Base-by-base conservation (phyloP, 2,329 filamentous ascomycete genomes). In the Neurospora sp. region DNA sequence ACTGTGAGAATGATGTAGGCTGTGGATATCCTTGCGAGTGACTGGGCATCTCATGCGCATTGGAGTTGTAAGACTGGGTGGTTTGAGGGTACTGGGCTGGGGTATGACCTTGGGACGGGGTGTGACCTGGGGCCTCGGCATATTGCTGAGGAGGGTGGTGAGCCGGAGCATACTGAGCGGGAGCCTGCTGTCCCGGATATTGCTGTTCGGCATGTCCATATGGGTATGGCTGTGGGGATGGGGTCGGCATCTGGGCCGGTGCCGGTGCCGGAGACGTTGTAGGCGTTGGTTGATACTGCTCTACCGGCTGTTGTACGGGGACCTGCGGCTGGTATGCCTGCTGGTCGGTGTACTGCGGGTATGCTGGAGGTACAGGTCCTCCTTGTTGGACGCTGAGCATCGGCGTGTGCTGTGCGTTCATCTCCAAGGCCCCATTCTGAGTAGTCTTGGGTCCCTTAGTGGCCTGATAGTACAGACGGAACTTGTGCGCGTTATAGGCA, bases 351-450 rank as follows among this genome's bases (percentile, higher is more conserved):
- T 76, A 74, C 66, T 75, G 74, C 5, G 71, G 68, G 52, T 74
- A 69, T 39, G 23, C 39, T 39, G 67, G 66, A 11, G 23, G 19
- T 58, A 52, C 36, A 4, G 72, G 39, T 15, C 38, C 42, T 42
- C 38, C 42, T 42, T 70, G 68, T 40, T 75, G 71, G 7, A 70
- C 39, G 5, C 46, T 68, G 3, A 73, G 71, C 71, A 73, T 73
- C 2, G 73, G 75, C 1, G 72, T 46, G 28, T 73, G 70, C 67
- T 77, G 76, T 9, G 70, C 72, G 67, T 77, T 77, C 75, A 77
- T 75, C 74, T 79, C 77, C 70, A 76, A 72, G 28, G 67, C 72
- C 4, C 72, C 75, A 66, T 75, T 75, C 72, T 75, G 71, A 67
- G 69, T 66, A 39, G 67, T 10, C 68, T 66, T 17, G 66, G 68